Conservation (phyloP, 345 rosid species). For the Sonneratia alba region DNA sequence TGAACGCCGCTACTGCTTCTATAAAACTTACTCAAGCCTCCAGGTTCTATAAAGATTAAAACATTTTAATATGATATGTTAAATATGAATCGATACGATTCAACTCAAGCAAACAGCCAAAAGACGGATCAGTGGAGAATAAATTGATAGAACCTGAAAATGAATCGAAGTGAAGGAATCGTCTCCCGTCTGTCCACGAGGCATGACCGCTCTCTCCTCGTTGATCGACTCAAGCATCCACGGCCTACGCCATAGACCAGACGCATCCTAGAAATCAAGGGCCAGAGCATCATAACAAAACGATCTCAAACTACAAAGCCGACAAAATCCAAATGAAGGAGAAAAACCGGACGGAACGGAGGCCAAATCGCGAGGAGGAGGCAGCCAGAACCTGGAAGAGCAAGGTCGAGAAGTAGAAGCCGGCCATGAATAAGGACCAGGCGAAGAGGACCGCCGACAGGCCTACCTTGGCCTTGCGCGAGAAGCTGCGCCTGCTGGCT, state of each 20-base stretch:
- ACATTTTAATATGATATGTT: too few relatives aligned
- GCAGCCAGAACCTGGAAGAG: conserved; percentile 27
- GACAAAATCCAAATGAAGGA: neutral
- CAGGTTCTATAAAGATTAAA: too few relatives aligned
- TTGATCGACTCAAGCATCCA: conserved; percentile 22
- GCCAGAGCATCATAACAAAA: neutral
- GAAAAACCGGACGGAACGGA: neutral
- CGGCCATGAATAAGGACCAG: conserved; percentile 21
- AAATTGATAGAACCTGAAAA: conserved; percentile 35
- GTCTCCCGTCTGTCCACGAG: conserved; percentile 39
- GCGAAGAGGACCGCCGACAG: conserved; percentile 18
- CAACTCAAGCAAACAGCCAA: too few relatives aligned
- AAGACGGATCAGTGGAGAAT: neutral
- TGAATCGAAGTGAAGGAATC: conserved; percentile 35
- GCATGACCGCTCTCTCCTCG: conserved; percentile 17
- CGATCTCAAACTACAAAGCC: neutral
- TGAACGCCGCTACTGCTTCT: neutral
- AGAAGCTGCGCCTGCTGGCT: conserved; percentile 1
- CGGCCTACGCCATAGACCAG: conserved; percentile 7
- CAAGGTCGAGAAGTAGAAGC: conserved; percentile 36
- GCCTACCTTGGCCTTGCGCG: conserved; percentile 24
- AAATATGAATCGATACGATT: too few relatives aligned
- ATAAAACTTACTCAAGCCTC: too few relatives aligned
- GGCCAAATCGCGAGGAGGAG: neutral
- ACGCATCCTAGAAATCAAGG: conserved; percentile 12